Percentiles rank a stretch among this genome's conserved stretches.
These are phyloP conservation scores for Claviceps cyperi DNA, from an alignment of 2,329 filamentous ascomycete genomes.

Conservation along the genomic window DNA sequence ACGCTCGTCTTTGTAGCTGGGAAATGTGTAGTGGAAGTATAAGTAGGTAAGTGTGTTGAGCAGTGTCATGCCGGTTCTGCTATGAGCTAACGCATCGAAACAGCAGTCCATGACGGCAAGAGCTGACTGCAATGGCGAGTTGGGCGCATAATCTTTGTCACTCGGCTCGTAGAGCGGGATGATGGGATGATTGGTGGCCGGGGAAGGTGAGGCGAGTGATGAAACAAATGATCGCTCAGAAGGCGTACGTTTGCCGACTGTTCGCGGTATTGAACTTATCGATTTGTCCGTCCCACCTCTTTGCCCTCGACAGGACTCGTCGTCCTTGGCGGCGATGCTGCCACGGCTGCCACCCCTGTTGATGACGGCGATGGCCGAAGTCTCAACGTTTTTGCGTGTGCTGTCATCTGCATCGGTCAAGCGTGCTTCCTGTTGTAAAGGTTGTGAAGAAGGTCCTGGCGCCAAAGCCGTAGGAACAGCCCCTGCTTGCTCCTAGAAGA, in stretches of 20 bases:
- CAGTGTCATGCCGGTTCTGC: conserved; percentile 12
- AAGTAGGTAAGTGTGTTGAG: conserved; percentile 14
- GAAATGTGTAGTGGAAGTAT: conserved; percentile 20
- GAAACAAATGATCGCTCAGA: not conserved
- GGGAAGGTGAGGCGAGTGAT: not conserved
- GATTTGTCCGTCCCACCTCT: not conserved
- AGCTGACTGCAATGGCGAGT: conserved; percentile 14
- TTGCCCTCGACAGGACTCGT: not conserved
- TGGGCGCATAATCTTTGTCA: not conserved
- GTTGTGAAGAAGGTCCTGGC: not conserved
- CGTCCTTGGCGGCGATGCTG: conserved; percentile 6
- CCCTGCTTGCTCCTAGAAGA: conserved; percentile 13
- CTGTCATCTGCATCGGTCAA: conserved; percentile 8
- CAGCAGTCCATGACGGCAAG: conserved; percentile 13
- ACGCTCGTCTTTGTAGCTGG: conserved; percentile 12
- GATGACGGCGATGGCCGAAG: conserved; percentile 1
- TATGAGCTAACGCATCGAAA: conserved; percentile 7
- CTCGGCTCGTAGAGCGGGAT: conserved; percentile 1
- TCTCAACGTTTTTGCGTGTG: conserved; percentile 5
- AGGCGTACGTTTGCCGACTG: not conserved
- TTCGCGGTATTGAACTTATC: not conserved
- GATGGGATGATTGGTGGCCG: not conserved
- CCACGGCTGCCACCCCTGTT: conserved; percentile 8
- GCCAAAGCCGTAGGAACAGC: conserved; percentile 10
- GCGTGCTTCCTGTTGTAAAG: conserved; percentile 5